phyloP scores from a whole-genome alignment of 2,329 filamentous ascomycete genomes.

The Neopestalotiopsis clavispora region DNA sequence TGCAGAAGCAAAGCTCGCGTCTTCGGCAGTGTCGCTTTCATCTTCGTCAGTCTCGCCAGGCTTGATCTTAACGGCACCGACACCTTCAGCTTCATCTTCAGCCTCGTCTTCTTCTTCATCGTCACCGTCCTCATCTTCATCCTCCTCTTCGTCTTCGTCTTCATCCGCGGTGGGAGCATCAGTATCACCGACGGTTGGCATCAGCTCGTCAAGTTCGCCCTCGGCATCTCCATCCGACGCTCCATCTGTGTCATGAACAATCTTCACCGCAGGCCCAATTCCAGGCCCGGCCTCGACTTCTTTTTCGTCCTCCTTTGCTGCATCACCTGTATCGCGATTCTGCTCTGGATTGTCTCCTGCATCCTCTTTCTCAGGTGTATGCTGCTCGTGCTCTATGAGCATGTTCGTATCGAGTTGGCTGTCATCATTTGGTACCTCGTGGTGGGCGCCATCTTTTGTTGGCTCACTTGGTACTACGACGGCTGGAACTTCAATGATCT shows the following conservation, averaged over 20 bases:
- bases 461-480: background rate
- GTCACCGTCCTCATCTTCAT: constrained; percentile 31
- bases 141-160: constrained; percentile 32
- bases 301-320: constrained; percentile 33
- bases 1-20: constrained; percentile 32
- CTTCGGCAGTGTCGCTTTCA: constrained; percentile 42
- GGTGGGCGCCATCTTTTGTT: background rate
- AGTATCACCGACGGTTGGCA: constrained; percentile 23
- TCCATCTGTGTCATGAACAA: constrained; percentile 39
- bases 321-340: constrained; percentile 20
- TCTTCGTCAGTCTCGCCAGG: constrained; percentile 55
- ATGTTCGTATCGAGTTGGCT: too few species aligned
- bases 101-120: constrained; percentile 35
- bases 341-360: too few species aligned
- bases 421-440: background rate
- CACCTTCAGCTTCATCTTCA: constrained; percentile 57
- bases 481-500: background rate
- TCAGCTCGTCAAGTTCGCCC: constrained; percentile 24
- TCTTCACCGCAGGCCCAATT: constrained; percentile 28
- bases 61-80: constrained; percentile 62
- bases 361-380: too few species aligned
- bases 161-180: constrained; percentile 16
- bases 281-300: constrained; percentile 24
- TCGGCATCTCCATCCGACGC: constrained; percentile 40
- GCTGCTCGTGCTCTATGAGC: too few species aligned